Percentiles rank a stretch among this genome's conserved stretches.
phyloP scores from a whole-genome alignment of 2,329 filamentous ascomycete genomes.

The Epichloe baconii region DNA sequence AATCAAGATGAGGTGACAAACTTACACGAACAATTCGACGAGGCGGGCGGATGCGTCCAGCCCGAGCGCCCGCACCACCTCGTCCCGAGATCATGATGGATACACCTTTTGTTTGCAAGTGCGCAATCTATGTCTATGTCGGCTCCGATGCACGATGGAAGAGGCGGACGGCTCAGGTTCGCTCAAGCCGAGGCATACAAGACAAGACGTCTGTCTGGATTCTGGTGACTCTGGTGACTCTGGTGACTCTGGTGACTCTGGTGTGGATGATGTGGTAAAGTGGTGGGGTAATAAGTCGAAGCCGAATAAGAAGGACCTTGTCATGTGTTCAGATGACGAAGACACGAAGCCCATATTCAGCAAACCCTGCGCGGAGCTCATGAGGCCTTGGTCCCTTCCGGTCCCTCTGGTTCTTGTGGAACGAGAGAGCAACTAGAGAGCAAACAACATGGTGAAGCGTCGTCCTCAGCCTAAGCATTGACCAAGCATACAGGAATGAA shows the following conservation, averaged over 20 bases:
- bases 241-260: not conserved
- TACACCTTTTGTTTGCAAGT: not conserved
- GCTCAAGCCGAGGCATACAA: not conserved
- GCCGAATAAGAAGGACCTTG: not conserved
- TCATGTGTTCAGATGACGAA: not conserved
- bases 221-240: not conserved
- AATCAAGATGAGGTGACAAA: conserved; percentile 4
- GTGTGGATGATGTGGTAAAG: not conserved
- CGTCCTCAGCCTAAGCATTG: not conserved
- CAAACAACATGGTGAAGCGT: not conserved
- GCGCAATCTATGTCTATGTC: not conserved
- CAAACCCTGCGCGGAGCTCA: not conserved
- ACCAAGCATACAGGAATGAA: not conserved
- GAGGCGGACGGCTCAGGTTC: not conserved
- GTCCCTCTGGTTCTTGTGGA: not conserved
- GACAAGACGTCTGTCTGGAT: not conserved
- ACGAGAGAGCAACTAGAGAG: conserved; percentile 1
- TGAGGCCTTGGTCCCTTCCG: not conserved
- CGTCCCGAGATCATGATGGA: conserved; percentile 34
- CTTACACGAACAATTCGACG: conserved; percentile 30
- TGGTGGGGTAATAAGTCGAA: not conserved
- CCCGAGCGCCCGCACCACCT: conserved; percentile 27
- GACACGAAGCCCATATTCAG: not conserved
- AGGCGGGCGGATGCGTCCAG: conserved; percentile 29
- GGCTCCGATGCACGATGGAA: not conserved